Conservation (phyloP, 2,329 filamentous ascomycete species). For the Lachnellula subtilissima region DNA sequence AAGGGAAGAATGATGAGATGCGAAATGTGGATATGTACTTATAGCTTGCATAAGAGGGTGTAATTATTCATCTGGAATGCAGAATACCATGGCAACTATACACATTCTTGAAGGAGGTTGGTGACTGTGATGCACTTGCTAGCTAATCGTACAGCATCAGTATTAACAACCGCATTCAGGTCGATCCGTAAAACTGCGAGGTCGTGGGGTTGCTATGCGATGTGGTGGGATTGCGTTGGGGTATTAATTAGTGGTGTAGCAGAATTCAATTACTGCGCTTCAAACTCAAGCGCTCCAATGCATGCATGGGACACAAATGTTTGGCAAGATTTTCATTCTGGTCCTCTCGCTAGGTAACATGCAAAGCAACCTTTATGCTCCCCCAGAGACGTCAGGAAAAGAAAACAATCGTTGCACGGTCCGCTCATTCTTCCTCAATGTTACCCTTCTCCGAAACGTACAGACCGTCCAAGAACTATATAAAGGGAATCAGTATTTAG, state of each 20-base stretch:
- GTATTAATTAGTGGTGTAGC: too few species aligned
- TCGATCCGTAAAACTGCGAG: background rate
- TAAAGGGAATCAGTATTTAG: slow-evolving; percentile 2
- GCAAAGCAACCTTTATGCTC: slow-evolving; percentile 30
- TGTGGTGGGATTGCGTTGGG: too few species aligned
- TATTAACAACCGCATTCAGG: background rate
- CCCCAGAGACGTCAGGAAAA: slow-evolving; percentile 25
- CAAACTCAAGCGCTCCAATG: too few species aligned
- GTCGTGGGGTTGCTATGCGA: background rate
- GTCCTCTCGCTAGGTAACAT: slow-evolving; percentile 32
- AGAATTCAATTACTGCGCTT: too few species aligned
- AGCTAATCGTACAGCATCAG: background rate
- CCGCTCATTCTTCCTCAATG: slow-evolving; percentile 57
- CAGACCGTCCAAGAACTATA: slow-evolving; percentile 97
- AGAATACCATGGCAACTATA: background rate
- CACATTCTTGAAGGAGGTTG: background rate
- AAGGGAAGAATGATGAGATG: background rate
- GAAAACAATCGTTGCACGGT: slow-evolving; percentile 10
- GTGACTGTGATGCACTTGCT: background rate
- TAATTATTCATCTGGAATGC: background rate
- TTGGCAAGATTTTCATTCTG: slow-evolving; percentile 31
- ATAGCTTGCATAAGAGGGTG: background rate
- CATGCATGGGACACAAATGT: background rate
- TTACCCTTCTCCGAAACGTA: slow-evolving; percentile 99
- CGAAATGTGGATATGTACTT: background rate